Evolutionary conservation across 371 early-diverging fungal species (phyloP), one percentile per base, ranked within the genome.

Genomic region (Mortierella sp.): DNA sequence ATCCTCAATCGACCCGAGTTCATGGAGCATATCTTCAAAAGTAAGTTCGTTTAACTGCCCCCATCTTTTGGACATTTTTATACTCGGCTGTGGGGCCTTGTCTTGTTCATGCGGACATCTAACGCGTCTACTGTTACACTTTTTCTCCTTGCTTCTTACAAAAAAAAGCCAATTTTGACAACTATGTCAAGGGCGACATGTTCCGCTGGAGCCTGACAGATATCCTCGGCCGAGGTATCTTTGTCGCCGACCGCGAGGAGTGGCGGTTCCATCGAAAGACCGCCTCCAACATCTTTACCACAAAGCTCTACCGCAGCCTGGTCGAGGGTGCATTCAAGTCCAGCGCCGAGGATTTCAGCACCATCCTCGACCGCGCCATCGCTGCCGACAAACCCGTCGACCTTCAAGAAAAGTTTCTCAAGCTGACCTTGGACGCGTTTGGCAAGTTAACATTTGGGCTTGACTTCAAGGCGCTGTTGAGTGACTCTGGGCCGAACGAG

Each of bases 211-310:
- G 82, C 9, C 54, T 88, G 67, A 54, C 51, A 10, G 91, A 92
- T 26, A 73, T 94, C 10, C 84, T 95, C 16, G 95, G 95, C 11
- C 77, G 91, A 55, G 95, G 95, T 48, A 95, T 96, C 76, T 95
- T 96, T 82, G 92, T 90, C 75, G 88, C 90, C 90, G 64, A 91
- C 89, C 61, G 54, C 11, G 85, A 80, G 2, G 71, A 82, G 0
- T 94, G 95, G 95, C 88, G 86, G 28, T 89, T 86, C 46, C 94
- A 94, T 64, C 89, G 95, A 55, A 95, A 94, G 84, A 89, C 91
- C 0, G 95, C 94, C 26, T 83, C 92, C 72, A 88, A 89, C 69
- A 92, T 95, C 37, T 96, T 95, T 77, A 93, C 90, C 67, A 94
- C 94, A 73, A 91, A 89, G 74, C 93, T 94, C 82, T 95, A 94